Base-by-base conservation (phyloP, 495 filamentous ascomycete genomes). In the Lepraria neglecta region DNA sequence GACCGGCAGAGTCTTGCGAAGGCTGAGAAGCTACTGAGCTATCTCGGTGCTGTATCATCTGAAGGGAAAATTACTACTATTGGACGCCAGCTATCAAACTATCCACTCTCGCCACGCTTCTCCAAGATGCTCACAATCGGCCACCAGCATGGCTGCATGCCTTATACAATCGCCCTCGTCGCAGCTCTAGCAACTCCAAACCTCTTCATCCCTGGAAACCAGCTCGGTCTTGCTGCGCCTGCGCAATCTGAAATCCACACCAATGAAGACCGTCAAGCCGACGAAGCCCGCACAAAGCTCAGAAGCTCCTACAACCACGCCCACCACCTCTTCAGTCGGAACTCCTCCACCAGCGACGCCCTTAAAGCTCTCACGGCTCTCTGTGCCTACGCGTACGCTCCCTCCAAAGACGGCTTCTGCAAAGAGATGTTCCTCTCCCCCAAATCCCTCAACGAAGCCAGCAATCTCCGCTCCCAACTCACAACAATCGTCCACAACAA, bases 101-200 rank as follows among this genome's bases (percentile, higher is more conserved):
- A 95, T 69, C 95, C 95, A 6, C 78, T 97, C 27, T 89, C 88
- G 12, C 95, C 95, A 11, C 83, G 95, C 17, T 96, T 92, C 70
- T 85, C 91, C 7, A 88, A 92, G 56, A 97, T 97, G 74, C 78
- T 99, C 24, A 76, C 91, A 27, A 85, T 96, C 52, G 95, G 91
- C 15, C 86, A 95, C 67, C 82, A 88, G 19, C 87, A 92, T 69
- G 84, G 84, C 56, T 90, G 92, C 65, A 78, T 95, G 66, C 84
- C 89, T 2, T 92, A 95, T 68, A 88, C 92, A 24, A 86, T 97
- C 57, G 91, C 91, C 17, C 77, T 97, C 3, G 91, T 97, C 15
- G 87, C 95, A 11, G 88, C 87, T 1, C 76, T 99, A 19, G 94
- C 94, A 6, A 92, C 91, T 6, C 85, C 87, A 3, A 91, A 96